Percentiles rank a stretch among this genome's conserved stretches.
These are phyloP conservation scores for Centella asiatica DNA, from an alignment of 129 eudicot species.

Conservation along the genomic window DNA sequence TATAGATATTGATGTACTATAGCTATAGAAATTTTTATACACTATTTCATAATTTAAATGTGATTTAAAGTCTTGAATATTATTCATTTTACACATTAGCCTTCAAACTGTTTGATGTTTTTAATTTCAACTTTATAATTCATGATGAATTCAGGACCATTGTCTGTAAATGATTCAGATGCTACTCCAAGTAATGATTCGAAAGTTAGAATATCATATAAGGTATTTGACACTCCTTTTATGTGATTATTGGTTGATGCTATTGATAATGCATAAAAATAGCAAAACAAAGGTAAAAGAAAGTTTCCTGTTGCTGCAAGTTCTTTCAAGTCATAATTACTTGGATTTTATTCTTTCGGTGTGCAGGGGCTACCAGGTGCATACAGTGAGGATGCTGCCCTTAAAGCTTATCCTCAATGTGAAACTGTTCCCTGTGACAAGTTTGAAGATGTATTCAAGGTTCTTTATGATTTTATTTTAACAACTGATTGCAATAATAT, in stretches of 20 bases:
- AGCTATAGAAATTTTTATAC: no score
- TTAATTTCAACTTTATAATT: neutral
- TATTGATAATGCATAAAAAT: neutral
- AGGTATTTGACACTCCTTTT: conserved; percentile 36
- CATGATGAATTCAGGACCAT: conserved; percentile 52
- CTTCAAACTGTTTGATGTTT: neutral
- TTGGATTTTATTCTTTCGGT: neutral
- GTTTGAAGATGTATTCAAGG: conserved; percentile 88
- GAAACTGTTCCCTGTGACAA: conserved; percentile 89
- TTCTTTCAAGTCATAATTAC: neutral
- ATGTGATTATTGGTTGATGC: neutral
- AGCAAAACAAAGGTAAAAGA: neutral
- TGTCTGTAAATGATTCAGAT: conserved; percentile 51
- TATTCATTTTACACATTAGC: neutral
- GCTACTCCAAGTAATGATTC: conserved; percentile 33
- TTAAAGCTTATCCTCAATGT: conserved; percentile 80
- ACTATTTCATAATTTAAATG: no score
- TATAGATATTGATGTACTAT: no score
- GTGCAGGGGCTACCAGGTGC: conserved; percentile 86
- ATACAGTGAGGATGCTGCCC: conserved; percentile 88
- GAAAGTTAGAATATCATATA: conserved; percentile 80
- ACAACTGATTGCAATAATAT: neutral
- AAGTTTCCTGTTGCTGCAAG: conserved; percentile 4
- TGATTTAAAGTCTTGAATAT: neutral
- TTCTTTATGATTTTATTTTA: conserved; percentile 1